Percentiles rank a stretch among this genome's conserved stretches.
phyloP scores from a whole-genome alignment of 805 yeast species.

The Saccharomyces paradoxus region DNA sequence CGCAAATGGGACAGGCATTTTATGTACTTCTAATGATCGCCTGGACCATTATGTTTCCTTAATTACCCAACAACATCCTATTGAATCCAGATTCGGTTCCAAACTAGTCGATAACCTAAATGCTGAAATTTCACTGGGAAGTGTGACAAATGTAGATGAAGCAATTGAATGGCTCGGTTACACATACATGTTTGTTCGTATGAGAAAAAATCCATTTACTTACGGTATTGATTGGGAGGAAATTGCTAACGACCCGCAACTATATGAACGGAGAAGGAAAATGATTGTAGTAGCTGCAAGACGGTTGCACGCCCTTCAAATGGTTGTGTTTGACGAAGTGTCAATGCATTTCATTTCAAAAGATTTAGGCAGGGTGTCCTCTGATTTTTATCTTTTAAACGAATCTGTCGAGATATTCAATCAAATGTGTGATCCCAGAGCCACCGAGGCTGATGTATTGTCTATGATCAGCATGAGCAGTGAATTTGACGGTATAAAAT shows the following conservation, averaged over 20 bases:
- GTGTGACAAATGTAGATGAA: constrained; percentile 89
- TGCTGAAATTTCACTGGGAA: constrained; percentile 93
- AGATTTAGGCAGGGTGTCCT: constrained; percentile 88
- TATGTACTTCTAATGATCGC: constrained; percentile 74
- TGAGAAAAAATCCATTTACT: constrained; percentile 87
- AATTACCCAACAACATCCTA: constrained; percentile 90
- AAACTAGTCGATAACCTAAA: constrained; percentile 86
- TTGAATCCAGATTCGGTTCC: constrained; percentile 72
- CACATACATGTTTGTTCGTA: constrained; percentile 86
- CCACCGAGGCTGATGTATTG: constrained; percentile 86
- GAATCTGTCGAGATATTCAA: constrained; percentile 86
- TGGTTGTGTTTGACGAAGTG: constrained; percentile 86
- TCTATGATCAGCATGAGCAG: constrained; percentile 86
- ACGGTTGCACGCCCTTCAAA: constrained; percentile 75
- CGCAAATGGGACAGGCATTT: constrained; percentile 81
- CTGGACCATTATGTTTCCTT: constrained; percentile 84
- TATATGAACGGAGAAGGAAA: constrained; percentile 63
- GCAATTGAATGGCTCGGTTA: constrained; percentile 98
- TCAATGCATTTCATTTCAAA: constrained; percentile 74
- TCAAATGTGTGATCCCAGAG: constrained; percentile 70
- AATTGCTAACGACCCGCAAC: constrained; percentile 69
- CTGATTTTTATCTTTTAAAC: constrained; percentile 82
- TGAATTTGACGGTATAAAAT: constrained; percentile 85
- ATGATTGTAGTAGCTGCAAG: constrained; percentile 77
- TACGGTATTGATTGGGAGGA: constrained; percentile 90